Evolutionary conservation across 2,329 filamentous ascomycete species (phyloP).

Genomic region (Phaeosphaeria sp.): DNA sequence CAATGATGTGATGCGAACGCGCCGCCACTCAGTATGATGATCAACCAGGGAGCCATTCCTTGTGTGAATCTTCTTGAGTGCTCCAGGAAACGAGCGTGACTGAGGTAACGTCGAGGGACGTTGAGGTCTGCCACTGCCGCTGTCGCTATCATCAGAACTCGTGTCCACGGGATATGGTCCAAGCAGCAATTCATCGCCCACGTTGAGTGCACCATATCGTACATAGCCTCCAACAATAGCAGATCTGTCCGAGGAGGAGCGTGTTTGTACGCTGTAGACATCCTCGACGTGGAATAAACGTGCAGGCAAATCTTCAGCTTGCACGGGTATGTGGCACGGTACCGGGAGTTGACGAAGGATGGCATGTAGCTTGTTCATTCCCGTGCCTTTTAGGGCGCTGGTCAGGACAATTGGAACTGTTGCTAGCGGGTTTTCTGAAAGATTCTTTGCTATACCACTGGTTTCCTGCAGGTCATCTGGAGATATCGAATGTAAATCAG

Average conservation of each 20-base stretch:
- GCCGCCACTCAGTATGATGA: slow-evolving; percentile 70
- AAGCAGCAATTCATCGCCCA: slow-evolving; percentile 79
- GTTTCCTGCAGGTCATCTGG: slow-evolving; percentile 65
- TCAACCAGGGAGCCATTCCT: slow-evolving; percentile 17
- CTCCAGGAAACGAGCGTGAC: slow-evolving; percentile 58
- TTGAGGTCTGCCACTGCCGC: slow-evolving; percentile 33
- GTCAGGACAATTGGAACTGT: slow-evolving; percentile 86
- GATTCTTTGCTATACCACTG: slow-evolving; percentile 59
- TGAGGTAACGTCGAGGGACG: slow-evolving; percentile 43
- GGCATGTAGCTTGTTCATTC: slow-evolving; percentile 82
- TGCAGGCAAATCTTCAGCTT: slow-evolving; percentile 55
- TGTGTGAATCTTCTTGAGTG: slow-evolving; percentile 40
- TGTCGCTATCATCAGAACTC: slow-evolving; percentile 46
- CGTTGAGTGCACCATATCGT: slow-evolving; percentile 76
- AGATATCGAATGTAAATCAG: slow-evolving; percentile 63
- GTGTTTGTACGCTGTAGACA: slow-evolving; percentile 71
- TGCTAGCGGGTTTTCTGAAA: slow-evolving; percentile 54
- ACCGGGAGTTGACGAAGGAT: slow-evolving; percentile 75
- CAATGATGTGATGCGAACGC: slow-evolving; percentile 81
- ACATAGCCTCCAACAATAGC: slow-evolving; percentile 85
- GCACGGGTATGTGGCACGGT: slow-evolving; percentile 52
- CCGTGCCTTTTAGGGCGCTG: slow-evolving; percentile 83
- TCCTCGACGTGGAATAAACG: slow-evolving; percentile 91
- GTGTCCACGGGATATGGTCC: slow-evolving; percentile 67
- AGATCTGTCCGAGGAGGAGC: slow-evolving; percentile 18